phyloP scores from a whole-genome alignment of 2,329 filamentous ascomycete genomes.

The Scedosporium boydii region DNA sequence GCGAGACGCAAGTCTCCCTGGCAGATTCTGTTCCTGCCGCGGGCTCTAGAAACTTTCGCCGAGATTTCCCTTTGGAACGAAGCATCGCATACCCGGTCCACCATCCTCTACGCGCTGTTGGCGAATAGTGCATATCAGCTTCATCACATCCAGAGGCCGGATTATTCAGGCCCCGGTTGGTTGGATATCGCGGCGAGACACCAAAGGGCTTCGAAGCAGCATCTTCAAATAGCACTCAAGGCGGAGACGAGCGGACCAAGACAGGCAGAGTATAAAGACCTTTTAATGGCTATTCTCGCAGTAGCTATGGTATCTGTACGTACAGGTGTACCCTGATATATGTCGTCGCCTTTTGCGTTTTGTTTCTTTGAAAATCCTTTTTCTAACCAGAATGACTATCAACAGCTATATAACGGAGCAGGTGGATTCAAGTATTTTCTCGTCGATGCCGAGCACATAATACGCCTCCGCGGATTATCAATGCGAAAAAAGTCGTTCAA shows the following conservation, averaged over 20 bases:
- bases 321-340: not conserved
- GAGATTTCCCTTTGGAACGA: conserved; percentile 29
- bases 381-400: no score
- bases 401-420: not conserved
- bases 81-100: conserved; percentile 25
- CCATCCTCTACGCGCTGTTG: conserved; percentile 28
- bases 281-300: conserved; percentile 32
- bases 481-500: conserved; percentile 27
- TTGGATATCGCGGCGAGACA: conserved; percentile 18
- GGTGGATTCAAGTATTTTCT: conserved; percentile 12
- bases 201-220: conserved; percentile 20
- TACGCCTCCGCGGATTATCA: conserved; percentile 26
- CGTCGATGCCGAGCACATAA: conserved; percentile 32
- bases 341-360: no score
- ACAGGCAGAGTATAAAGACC: conserved; percentile 30
- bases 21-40: conserved; percentile 31
- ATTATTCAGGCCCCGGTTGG: conserved; percentile 12
- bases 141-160: conserved; percentile 6
- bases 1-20: conserved; percentile 29
- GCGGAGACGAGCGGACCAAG: conserved; percentile 21
- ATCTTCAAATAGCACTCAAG: conserved; percentile 23
- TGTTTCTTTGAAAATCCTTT: no score
- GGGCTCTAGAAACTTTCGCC: conserved; percentile 29
- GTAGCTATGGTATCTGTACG: conserved; percentile 14
- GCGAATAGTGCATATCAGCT: conserved; percentile 33